Percentiles rank a stretch among this genome's conserved stretches.
Conservation (phyloP, 2,329 filamentous ascomycete species). For the Penicillium sp. region DNA sequence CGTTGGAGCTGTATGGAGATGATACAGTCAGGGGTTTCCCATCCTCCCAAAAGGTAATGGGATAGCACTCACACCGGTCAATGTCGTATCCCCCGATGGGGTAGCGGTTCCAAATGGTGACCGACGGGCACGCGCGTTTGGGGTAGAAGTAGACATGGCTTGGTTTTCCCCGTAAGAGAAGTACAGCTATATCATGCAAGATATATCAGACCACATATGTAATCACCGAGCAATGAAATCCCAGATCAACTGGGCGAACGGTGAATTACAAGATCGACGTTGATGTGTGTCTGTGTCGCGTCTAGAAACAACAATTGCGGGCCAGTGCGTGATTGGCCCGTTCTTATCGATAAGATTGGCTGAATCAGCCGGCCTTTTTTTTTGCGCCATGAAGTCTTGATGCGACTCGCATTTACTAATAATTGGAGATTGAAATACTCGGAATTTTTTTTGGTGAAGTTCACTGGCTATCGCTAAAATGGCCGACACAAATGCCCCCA, state of each 20-base stretch:
- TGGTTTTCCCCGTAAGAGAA: neutral
- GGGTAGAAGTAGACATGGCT: conserved; percentile 27
- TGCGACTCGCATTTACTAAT: conserved; percentile 5
- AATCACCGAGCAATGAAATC: neutral
- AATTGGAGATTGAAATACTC: neutral
- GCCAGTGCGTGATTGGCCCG: conserved; percentile 17
- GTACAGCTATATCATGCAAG: neutral
- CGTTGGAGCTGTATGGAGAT: conserved; percentile 28
- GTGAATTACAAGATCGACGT: neutral
- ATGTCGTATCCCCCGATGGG: conserved; percentile 27
- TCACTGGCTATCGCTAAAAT: conserved; percentile 9
- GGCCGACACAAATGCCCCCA: conserved; percentile 18
- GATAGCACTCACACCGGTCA: conserved; percentile 21
- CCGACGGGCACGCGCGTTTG: conserved; percentile 27
- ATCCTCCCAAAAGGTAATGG: neutral
- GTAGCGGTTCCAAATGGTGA: conserved; percentile 23
- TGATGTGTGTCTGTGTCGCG: conserved; percentile 14
- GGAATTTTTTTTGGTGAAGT: neutral
- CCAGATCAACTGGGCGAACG: neutral
- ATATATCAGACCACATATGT: neutral
- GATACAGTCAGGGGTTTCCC: neutral
- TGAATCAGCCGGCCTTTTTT: conserved; percentile 26
- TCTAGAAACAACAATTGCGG: conserved; percentile 17
- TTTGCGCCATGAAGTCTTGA: conserved; percentile 7
- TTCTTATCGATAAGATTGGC: conserved; percentile 33